Evolutionary conservation across 345 rosid genomes (phyloP).

Genomic region (Punica granatum): DNA sequence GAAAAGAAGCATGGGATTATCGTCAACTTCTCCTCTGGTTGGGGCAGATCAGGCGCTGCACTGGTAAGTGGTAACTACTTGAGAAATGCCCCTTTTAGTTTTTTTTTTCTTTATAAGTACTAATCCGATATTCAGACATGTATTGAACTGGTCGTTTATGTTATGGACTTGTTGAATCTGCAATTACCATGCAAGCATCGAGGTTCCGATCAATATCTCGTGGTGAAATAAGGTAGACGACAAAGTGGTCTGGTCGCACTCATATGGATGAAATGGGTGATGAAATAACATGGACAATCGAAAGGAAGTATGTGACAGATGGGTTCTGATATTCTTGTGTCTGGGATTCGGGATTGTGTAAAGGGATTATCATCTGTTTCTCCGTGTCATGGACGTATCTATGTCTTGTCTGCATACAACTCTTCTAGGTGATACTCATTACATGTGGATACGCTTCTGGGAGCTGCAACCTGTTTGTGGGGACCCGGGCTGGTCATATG

Average conservation of each 20-base stretch:
- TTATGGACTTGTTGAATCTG: background rate
- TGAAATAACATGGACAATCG: background rate
- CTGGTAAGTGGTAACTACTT: slow-evolving; percentile 38
- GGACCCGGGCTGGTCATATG: background rate
- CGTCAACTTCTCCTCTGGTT: slow-evolving; percentile 90
- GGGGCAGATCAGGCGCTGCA: slow-evolving; percentile 98
- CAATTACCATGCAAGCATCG: background rate
- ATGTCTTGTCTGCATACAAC: too few relatives aligned
- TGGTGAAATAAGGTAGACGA: background rate
- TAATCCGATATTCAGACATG: background rate
- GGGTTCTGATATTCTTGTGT: background rate
- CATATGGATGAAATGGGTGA: background rate
- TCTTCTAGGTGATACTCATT: slow-evolving; percentile 3
- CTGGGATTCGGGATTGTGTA: background rate
- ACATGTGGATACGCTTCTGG: background rate
- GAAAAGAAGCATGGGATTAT: slow-evolving; percentile 73
- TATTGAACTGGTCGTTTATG: background rate
- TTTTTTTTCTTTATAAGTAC: background rate
- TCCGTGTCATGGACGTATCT: background rate
- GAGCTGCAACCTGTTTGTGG: background rate
- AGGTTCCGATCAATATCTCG: background rate
- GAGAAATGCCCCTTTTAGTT: background rate
- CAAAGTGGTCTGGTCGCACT: background rate
- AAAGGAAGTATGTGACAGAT: background rate
- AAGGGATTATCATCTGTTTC: background rate